A percentile compares a stretch with the other conserved stretches of the same genome.
These are phyloP conservation scores for Eucalyptus tenuipes DNA, from an alignment of 345 rosid genomes.

Conservation along the genomic window DNA sequence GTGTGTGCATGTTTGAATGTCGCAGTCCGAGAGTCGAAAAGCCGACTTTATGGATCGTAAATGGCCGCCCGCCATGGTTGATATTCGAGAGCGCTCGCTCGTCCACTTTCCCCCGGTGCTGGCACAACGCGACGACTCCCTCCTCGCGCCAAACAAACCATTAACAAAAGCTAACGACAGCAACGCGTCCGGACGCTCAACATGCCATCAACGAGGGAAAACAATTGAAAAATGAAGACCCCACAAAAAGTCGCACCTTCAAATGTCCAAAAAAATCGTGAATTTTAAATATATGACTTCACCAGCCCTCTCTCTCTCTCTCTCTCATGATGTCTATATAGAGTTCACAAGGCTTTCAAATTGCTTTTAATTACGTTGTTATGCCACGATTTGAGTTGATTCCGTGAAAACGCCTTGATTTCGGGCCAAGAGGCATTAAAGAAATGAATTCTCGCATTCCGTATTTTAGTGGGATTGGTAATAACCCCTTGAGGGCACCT, in stretches of 20 bases:
- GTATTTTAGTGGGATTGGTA: not conserved
- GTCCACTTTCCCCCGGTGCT: not conserved
- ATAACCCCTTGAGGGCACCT: not conserved
- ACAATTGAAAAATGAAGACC: not conserved
- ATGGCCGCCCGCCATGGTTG: not conserved
- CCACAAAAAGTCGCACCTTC: not conserved
- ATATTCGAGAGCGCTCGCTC: not conserved
- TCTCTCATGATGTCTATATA: not conserved
- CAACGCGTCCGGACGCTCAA: not conserved
- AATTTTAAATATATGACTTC: not conserved
- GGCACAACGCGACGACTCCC: not conserved
- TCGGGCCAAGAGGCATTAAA: not conserved
- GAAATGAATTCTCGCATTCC: not conserved
- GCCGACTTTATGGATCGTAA: not conserved
- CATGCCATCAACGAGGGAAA: not conserved
- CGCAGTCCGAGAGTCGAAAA: not conserved
- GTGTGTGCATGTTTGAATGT: not conserved
- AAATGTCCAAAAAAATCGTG: not conserved
- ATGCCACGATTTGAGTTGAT: not conserved
- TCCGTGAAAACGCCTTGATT: not conserved
- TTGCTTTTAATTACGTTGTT: not conserved
- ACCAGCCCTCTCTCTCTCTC: not conserved
- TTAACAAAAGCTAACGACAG: not conserved
- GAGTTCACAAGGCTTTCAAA: not conserved
- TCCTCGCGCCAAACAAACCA: not conserved